Evolutionary conservation across 305 asterid species (phyloP).

Genomic region (Rubia occidens): DNA sequence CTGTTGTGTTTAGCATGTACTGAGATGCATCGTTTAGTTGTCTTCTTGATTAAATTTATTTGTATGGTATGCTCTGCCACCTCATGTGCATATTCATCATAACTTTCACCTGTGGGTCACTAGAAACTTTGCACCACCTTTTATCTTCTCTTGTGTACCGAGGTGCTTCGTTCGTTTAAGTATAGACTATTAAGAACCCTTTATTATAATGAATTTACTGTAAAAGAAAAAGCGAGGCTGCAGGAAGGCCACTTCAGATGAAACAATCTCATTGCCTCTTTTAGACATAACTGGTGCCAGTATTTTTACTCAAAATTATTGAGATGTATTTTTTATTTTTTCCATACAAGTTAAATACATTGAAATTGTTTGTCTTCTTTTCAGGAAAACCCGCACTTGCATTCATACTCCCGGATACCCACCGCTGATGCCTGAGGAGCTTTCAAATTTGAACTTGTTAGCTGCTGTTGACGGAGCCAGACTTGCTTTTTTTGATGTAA

Average conservation of each 20-base stretch:
- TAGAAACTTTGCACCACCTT: background rate
- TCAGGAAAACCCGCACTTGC: conserved; percentile 95
- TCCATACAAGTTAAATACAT: background rate
- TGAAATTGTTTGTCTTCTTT: conserved; percentile 15
- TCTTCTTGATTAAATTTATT: background rate
- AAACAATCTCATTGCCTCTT: background rate
- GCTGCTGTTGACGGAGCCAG: conserved; percentile 65
- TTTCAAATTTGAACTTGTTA: conserved; percentile 44
- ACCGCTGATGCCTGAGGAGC: conserved; percentile 79
- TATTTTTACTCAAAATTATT: background rate
- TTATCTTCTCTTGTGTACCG: background rate
- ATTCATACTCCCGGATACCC: conserved; percentile 95
- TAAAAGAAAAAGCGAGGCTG: background rate
- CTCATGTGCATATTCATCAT: background rate
- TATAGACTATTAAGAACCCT: background rate
- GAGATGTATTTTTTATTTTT: background rate
- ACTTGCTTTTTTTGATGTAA: conserved; percentile 69
- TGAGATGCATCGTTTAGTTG: background rate
- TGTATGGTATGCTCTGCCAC: background rate
- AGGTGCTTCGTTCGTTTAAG: background rate
- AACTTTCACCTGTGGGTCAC: background rate
- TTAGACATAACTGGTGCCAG: background rate
- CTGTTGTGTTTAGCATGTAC: background rate
- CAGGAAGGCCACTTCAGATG: background rate
- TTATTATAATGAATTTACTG: background rate